Evolutionary conservation across 1,139 yeast species (phyloP), one percentile per base, ranked within the genome.

Genomic region (Candida sanyaensis): DNA sequence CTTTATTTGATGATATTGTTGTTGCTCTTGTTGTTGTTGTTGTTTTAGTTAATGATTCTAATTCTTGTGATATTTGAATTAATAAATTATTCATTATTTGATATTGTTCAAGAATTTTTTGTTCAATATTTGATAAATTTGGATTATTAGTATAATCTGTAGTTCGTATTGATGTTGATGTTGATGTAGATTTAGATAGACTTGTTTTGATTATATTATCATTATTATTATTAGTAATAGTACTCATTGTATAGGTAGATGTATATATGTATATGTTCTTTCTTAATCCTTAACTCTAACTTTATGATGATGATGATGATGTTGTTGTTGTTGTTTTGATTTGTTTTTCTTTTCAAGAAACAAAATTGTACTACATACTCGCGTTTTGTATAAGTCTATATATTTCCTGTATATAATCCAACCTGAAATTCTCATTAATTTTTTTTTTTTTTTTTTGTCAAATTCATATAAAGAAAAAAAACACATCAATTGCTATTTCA

Each of bases 41-140:
- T 17, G 52, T 50, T 41, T 56, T 55, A 49, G 68, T 68, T 43
- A 73, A 55, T 40, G 57, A 63, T 26, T 59, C 60, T 46, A 75
- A 61, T 50, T 73, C 78, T 6, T 53, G 54, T 12, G 75, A 57
- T 28, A 74, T 61, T 13, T 63, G 59, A 39, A 65, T 60, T 46
- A 81, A 34, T 7, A 33, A 47, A 21, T 43, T 41, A 24, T 46
- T 46, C 31, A 44, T 37, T 6, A 42, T 31, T 43, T 50, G 53
- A 21, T 48, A 48, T 28, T 48, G 48, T 7, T 38, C 43, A 12
- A 48, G 37, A 3, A 48, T 44, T 27, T 44, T 41, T 8, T 41
- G 34, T 32, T 45, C 48, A 12, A 37, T 31, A 3, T 32, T 29
- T 10, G 49, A 43, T 36, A 47, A 9, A 11, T 37, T 47, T 7